Conservation (phyloP, 2,329 filamentous ascomycete genomes). For the Colletotrichum eremochloae region DNA sequence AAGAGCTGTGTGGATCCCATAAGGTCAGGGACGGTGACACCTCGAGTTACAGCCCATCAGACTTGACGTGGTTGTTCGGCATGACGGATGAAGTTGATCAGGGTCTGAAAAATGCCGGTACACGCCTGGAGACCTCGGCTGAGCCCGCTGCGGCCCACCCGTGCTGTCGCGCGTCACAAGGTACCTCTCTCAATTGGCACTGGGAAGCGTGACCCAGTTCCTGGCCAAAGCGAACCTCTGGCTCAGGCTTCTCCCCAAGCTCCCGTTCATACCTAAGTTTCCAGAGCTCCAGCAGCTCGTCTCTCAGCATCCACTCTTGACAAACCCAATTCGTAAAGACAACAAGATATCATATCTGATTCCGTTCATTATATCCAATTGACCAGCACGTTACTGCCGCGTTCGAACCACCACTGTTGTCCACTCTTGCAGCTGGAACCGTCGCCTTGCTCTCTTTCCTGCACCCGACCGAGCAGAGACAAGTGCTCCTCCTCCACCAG, state of each 20-base stretch:
- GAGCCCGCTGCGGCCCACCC: slow-evolving; percentile 12
- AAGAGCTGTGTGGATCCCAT: neutral
- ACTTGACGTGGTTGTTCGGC: neutral
- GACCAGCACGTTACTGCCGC: neutral
- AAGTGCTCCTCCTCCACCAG: neutral
- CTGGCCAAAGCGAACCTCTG: neutral
- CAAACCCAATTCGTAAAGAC: neutral
- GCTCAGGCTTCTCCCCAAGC: neutral
- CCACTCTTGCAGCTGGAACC: neutral
- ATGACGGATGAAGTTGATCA: slow-evolving; percentile 1
- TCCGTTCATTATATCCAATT: neutral
- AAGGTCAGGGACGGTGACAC: neutral
- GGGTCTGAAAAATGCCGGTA: neutral
- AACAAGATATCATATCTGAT: neutral
- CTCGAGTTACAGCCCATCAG: no score
- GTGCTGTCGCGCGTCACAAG: slow-evolving; percentile 29
- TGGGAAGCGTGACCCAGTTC: slow-evolving; percentile 11
- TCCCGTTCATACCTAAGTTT: neutral
- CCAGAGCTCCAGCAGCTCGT: neutral
- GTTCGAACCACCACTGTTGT: neutral
- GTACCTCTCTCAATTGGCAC: slow-evolving; percentile 7
- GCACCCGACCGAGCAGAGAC: neutral
- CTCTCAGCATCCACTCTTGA: neutral
- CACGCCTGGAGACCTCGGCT: slow-evolving; percentile 30
- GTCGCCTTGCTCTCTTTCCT: neutral